Conservation (phyloP, 148 eudicot species). For the Silene conica region DNA sequence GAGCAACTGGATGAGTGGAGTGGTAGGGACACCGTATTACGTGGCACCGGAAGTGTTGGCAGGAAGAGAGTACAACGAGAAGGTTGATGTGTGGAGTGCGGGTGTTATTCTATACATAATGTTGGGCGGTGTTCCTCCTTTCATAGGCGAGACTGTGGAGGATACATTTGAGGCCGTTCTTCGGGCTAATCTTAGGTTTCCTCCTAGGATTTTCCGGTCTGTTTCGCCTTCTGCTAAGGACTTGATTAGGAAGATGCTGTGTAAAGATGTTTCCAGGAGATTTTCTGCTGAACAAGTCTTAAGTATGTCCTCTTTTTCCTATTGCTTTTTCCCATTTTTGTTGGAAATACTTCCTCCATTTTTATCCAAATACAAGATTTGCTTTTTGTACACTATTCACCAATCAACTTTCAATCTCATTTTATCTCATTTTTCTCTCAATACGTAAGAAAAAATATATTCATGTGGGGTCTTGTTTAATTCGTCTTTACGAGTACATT, state of each 20-base stretch:
- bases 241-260: conserved; percentile 83
- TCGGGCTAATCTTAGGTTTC: conserved; percentile 72
- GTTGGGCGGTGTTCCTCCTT: conserved; percentile 81
- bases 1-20: conserved; percentile 46
- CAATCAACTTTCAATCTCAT: too few species aligned
- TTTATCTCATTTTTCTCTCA: too few species aligned
- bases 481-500: too few species aligned
- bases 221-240: conserved; percentile 78
- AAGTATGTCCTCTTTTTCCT: conserved; percentile 38
- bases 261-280: conserved; percentile 64
- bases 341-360: too few species aligned
- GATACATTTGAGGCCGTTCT: conserved; percentile 73
- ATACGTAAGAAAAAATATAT: too few species aligned
- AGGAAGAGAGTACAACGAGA: conserved; percentile 73
- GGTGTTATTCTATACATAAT: conserved; percentile 79
- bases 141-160: conserved; percentile 57
- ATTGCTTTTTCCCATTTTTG: not conserved
- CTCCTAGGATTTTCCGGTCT: conserved; percentile 56
- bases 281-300: conserved; percentile 83
- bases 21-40: conserved; percentile 90
- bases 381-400: too few species aligned
- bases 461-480: too few species aligned
- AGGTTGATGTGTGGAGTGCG: conserved; percentile 85
- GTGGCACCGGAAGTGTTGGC: conserved; percentile 85
- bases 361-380: too few species aligned